Evolutionary conservation across 2,329 filamentous ascomycete species (phyloP), one percentile per base, ranked within the genome.

Genomic region (Monosporascus ibericus): DNA sequence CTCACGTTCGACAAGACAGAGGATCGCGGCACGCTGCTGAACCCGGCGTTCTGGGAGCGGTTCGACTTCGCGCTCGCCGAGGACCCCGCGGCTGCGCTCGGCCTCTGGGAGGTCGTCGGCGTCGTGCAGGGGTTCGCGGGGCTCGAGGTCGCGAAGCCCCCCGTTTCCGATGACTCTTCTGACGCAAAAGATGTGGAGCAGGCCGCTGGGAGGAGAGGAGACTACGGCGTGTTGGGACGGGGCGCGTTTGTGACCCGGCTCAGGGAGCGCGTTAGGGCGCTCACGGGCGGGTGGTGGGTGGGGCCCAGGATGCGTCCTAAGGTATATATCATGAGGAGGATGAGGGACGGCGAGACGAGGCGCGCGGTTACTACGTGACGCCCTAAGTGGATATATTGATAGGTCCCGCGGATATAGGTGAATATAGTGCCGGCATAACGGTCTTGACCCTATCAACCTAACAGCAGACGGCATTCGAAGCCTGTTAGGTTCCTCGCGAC

Each of bases 1-100:
- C 57, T 72, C 44, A 57, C 59, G 11, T 80, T 85, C 55, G 84
- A 87, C 68, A 87, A 86, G 69, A 86, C 83, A 0, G 85, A 88
- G 64, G 72, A 80, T 52, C 60, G 66, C 14, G 58, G 57, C 0
- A 61, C 64, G 9, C 69, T 86, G 11, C 63, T 66, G 0, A 70
- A 69, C 53, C 74, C 78, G 0, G 64, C 60, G 17, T 88, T 87
- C 65, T 88, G 85, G 85, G 66, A 72, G n/a, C 68, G 69, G 42
- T 84, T 87, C 56, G 82, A 86, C 65, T 88, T 85, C 62, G 73
- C 78, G 3, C 72, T 87, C 4, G 72, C 77, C 48, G 82, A 85
- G 62, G 74, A 81, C 47, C 73, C 76, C 1, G 62, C 58, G 14
- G 71, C 70, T 48, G 71, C 75, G 1, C 70, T 76, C 7, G 75